Evolutionary conservation across 352 stramenopile species (phyloP).

Genomic region (Pythium dissimile): DNA sequence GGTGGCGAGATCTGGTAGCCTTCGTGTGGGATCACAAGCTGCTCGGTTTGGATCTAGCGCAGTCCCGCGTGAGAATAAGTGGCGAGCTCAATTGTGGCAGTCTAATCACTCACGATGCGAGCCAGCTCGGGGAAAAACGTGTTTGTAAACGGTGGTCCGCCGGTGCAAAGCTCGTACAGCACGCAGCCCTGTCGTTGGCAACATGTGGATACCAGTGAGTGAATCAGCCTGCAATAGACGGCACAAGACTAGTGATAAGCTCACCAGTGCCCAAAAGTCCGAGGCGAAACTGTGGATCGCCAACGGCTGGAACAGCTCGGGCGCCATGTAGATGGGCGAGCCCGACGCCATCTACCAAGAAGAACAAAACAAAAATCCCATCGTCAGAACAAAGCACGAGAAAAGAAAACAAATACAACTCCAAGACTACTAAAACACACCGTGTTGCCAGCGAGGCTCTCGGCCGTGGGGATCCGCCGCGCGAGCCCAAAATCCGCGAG

Average conservation of each 20-base stretch:
- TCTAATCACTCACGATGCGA: constrained; percentile 43
- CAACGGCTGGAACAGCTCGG: constrained; percentile 86
- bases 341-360: constrained; percentile 48
- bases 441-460: constrained; percentile 24
- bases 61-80: background rate
- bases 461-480: constrained; percentile 67
- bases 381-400: background rate
- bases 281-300: constrained; percentile 88
- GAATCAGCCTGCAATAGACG: no score
- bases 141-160: constrained; percentile 64
- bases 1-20: constrained; percentile 47
- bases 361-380: background rate
- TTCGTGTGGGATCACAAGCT: constrained; percentile 36
- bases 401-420: background rate
- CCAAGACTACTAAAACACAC: no score
- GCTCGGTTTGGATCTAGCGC: constrained; percentile 64
- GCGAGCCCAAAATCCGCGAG: constrained; percentile 89
- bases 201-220: no score
- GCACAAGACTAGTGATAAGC: no score
- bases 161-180: constrained; percentile 71
- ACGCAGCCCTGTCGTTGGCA: constrained; percentile 81
- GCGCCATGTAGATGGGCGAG: constrained; percentile 91
- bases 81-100: background rate
- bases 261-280: constrained; percentile 84
- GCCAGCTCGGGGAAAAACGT: constrained; percentile 70